A percentile compares a stretch with the other conserved stretches of the same genome.
Evolutionary conservation across 495 filamentous ascomycete species (phyloP).

Genomic region (Chaetomium tenue): DNA sequence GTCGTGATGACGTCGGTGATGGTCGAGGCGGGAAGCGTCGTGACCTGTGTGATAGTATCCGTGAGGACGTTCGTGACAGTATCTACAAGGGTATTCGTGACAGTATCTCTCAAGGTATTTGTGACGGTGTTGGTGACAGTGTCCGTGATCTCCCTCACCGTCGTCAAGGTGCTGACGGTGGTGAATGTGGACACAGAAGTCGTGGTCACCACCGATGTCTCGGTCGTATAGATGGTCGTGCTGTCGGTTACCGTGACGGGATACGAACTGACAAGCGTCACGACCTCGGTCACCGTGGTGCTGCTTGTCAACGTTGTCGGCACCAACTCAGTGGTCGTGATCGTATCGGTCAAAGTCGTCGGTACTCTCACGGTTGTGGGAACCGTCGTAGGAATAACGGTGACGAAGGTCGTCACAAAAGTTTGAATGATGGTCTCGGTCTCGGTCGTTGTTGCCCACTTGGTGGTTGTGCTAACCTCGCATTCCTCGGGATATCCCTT

Average conservation of each 20-base stretch:
- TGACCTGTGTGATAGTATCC: conserved; percentile 13
- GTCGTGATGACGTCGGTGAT: conserved; percentile 25
- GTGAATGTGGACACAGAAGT: conserved; percentile 30
- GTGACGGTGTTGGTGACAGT: conserved; percentile 21
- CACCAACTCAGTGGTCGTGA: conserved; percentile 13
- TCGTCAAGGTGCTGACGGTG: conserved; percentile 31
- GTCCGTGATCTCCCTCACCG: conserved; percentile 24
- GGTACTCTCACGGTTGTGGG: neutral
- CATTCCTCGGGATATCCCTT: conserved; percentile 24
- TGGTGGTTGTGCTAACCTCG: conserved; percentile 29
- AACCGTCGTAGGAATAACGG: neutral
- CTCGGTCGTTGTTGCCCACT: conserved; percentile 29
- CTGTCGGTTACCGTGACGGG: conserved; percentile 30
- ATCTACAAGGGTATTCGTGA: conserved; percentile 20
- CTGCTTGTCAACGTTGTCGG: conserved; percentile 16
- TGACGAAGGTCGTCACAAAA: conserved; percentile 6
- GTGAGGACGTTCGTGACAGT: conserved; percentile 20
- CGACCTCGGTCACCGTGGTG: conserved; percentile 22
- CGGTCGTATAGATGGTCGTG: conserved; percentile 31
- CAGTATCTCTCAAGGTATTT: too few relatives aligned
- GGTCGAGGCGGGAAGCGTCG: conserved; percentile 15
- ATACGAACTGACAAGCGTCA: conserved; percentile 31
- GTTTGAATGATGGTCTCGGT: conserved; percentile 20
- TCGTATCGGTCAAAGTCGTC: conserved; percentile 16
- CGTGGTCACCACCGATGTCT: conserved; percentile 25